Evolutionary conservation across 495 filamentous ascomycete genomes (phyloP), one percentile per base, ranked within the genome.

Genomic region (Hypomontagnella monticulosa): DNA sequence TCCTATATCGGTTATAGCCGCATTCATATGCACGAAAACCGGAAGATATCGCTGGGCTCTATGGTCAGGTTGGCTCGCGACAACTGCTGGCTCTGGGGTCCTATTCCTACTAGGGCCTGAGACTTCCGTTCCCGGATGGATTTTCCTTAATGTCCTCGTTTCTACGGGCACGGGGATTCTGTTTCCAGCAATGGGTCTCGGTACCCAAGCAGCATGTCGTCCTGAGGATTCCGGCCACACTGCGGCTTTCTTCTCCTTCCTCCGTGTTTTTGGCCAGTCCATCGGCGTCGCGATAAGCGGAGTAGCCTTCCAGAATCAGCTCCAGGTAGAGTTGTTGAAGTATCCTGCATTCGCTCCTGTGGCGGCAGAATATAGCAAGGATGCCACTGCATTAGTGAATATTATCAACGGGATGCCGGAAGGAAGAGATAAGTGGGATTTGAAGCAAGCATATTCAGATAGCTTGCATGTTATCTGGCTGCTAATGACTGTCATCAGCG

Each of bases 231-330:
- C 16, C 14, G 33, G 55, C 2, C 43, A 58, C 4, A 40, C 55
- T 0, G 55, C 55, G 1, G 43, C 30, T 30, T 58, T 58, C 36
- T 58, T 49, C 20, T 49, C 43, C 10, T 49, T 49, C 43, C 32
- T 49, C 34, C 55, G 55, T n/a, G 44, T 49, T 14, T 58, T 58
- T 19, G 44, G 43, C 15, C 43, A 49, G 34, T 18, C 43, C 6
- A 48, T 58, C 1, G 55, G 55, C 19, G 43, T 58, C 1, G 55
- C 44, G 6, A 27, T 58, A 4, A 40, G 43, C 20, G 55, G 55
- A 18, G 55, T 58, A 12, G 36, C 44, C 2, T 58, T 58, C 34
- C 44, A 58, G 12, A 58, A 58, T 4, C 34, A 48, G 44, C 55
- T 58, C 19, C 16, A 49, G 34, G 14, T 16, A 18, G 44, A 58